Conservation (phyloP, 2,329 filamentous ascomycete species). For the Paecilomyces niveus region DNA sequence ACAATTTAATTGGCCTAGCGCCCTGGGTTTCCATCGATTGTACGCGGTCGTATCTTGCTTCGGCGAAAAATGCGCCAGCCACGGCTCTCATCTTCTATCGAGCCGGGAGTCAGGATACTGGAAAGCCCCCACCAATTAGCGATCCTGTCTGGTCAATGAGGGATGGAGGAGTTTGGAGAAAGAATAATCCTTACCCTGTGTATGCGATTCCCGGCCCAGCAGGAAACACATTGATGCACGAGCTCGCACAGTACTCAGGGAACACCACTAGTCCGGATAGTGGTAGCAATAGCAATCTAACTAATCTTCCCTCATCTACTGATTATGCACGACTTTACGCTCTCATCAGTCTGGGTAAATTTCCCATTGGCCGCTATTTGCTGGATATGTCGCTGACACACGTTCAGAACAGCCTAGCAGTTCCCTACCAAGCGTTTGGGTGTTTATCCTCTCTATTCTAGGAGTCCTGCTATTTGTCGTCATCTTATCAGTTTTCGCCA, state of each 20-base stretch:
- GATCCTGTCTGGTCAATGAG: conserved; percentile 63
- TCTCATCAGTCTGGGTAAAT: conserved; percentile 40
- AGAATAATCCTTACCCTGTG: conserved; percentile 65
- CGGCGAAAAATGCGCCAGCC: conserved; percentile 54
- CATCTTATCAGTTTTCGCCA: conserved; percentile 57
- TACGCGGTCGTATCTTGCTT: conserved; percentile 62
- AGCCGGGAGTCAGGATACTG: conserved; percentile 38
- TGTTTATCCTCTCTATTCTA: conserved; percentile 66
- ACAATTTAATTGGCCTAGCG: conserved; percentile 71
- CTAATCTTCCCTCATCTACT: not conserved
- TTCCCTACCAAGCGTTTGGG: conserved; percentile 67
- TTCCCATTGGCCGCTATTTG: conserved; percentile 32
- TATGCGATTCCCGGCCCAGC: conserved; percentile 68
- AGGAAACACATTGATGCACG: conserved; percentile 62
- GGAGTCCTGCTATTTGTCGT: conserved; percentile 73
- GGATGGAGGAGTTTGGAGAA: conserved; percentile 65
- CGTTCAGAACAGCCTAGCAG: conserved; percentile 26
- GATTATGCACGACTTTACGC: conserved; percentile 39
- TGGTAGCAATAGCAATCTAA: conserved; percentile 15
- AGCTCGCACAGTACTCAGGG: conserved; percentile 70
- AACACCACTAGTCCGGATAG: conserved; percentile 51
- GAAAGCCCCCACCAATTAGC: conserved; percentile 58
- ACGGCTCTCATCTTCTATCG: conserved; percentile 53
- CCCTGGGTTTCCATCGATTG: conserved; percentile 77
- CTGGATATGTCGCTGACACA: conserved; percentile 34